Evolutionary conservation across 2,329 filamentous ascomycete genomes (phyloP).

Genomic region (Cercospora sp.): DNA sequence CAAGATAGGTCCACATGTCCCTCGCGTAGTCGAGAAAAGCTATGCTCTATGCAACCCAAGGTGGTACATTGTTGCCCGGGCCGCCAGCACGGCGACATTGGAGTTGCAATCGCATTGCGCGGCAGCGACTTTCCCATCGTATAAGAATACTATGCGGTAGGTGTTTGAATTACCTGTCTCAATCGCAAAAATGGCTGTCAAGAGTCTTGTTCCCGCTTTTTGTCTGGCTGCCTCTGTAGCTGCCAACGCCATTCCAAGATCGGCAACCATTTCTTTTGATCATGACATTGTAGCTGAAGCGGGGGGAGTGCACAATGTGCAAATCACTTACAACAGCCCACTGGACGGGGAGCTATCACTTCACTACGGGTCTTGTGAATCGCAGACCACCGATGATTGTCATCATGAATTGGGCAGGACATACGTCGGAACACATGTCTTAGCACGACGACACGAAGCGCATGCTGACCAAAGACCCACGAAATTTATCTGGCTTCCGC

Average conservation of each 20-base stretch:
- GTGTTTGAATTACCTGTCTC: neutral
- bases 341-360: slow-evolving; percentile 49
- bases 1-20: neutral
- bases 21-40: neutral
- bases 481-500: slow-evolving; percentile 52
- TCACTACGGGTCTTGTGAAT: slow-evolving; percentile 50
- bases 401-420: slow-evolving; percentile 50
- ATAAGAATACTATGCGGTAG: neutral
- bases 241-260: slow-evolving; percentile 20
- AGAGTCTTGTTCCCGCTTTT: slow-evolving; percentile 16
- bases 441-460: slow-evolving; percentile 32
- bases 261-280: slow-evolving; percentile 29
- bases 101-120: neutral
- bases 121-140: neutral
- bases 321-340: slow-evolving; percentile 46
- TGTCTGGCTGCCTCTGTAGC: slow-evolving; percentile 22
- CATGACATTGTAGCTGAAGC: slow-evolving; percentile 33
- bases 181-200: slow-evolving; percentile 19
- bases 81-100: neutral
- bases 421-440: slow-evolving; percentile 39
- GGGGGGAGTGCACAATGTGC: slow-evolving; percentile 50
- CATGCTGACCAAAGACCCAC: slow-evolving; percentile 42
- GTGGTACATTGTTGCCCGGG: neutral
- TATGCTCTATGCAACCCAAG: neutral
- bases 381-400: slow-evolving; percentile 37